Evolutionary conservation across 169 alveolate species (phyloP), one percentile per base, ranked within the genome.

Genomic region (Neospora caninum): DNA sequence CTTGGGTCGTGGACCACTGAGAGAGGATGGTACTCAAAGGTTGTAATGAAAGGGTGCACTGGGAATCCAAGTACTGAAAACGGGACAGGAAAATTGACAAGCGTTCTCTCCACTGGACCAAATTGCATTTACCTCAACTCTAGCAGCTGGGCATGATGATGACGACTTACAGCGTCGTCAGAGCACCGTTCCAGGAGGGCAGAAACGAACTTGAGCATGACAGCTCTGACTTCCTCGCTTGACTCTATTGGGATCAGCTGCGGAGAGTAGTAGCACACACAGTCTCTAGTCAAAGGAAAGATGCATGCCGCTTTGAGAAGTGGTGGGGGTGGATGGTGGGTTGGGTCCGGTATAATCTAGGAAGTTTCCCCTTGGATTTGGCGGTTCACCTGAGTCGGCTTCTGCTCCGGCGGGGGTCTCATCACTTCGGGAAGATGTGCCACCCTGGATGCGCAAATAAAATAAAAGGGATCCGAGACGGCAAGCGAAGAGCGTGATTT

Each of bases 351-450:
- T 49, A 49, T 4, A 49, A 49, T 49, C 13, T 13, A 49, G 58
- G 22, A 49, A 49, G 58, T 49, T 49, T 13, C 58, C 4, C 58
- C 4, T 4, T 13, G 13, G 58, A 7, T 49, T 49, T 13, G 58
- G 13, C 22, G 58, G 22, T 13, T 18, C 20, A 89, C 82, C 78
- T 89, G 38, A 2, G 25, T 7, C 9, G 96, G 96, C 88, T 84
- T 82, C 29, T 94, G 93, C 54, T 91, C 96, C 41, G 94, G 94
- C 25, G 58, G 43, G 38, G 96, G 96, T 1, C 96, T 84, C 94
- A 94, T 91, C 45, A 91, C 83, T 16, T 84, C 93, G 36, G 96
- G 96, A 36, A 94, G 88, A 73, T 94, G 96, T 22, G 92, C 95
- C 20, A 94, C 94, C 36, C 86, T 78, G 45, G 27, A 78, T n/a